Conservation (phyloP, 176 grass and related monocot genomes). For the Eragrostis nindensis region DNA sequence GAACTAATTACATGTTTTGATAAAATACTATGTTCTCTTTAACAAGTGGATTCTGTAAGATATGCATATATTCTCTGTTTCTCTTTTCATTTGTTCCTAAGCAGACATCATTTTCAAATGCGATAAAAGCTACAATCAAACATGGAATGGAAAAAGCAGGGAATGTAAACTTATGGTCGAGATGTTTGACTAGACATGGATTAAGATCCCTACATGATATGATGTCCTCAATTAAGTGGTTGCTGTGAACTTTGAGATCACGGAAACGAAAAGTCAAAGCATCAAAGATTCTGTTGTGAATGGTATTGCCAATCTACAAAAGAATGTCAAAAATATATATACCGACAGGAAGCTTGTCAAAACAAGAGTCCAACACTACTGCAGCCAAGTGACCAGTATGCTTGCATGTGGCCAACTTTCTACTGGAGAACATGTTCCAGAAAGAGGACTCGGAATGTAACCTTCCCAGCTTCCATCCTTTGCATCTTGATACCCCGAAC, state of each 20-base stretch:
- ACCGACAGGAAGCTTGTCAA: not conserved
- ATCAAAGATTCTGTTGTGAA: conserved; percentile 14
- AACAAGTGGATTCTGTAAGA: conserved; percentile 16
- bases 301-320: conserved; percentile 9
- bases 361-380: conserved; percentile 3
- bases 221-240: not conserved
- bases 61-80: conserved; percentile 46
- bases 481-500: conserved; percentile 3
- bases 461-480: not conserved
- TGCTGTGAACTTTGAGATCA: not conserved
- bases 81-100: conserved; percentile 3
- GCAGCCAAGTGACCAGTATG: not conserved
- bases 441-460: conserved; percentile 5
- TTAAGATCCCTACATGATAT: conserved; percentile 4
- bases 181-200: conserved; percentile 21
- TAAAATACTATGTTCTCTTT: conserved; percentile 11
- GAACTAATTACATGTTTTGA: not conserved
- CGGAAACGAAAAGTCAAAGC: not conserved
- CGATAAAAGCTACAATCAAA: not conserved
- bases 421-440: conserved; percentile 39
- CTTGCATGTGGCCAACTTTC: conserved; percentile 13
- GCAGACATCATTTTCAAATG: conserved; percentile 27
- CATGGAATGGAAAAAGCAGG: not conserved
- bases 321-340: conserved; percentile 24
- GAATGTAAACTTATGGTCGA: not conserved